phyloP scores from a whole-genome alignment of 768 basidiomycete genomes.

The Suillus alpinus region DNA sequence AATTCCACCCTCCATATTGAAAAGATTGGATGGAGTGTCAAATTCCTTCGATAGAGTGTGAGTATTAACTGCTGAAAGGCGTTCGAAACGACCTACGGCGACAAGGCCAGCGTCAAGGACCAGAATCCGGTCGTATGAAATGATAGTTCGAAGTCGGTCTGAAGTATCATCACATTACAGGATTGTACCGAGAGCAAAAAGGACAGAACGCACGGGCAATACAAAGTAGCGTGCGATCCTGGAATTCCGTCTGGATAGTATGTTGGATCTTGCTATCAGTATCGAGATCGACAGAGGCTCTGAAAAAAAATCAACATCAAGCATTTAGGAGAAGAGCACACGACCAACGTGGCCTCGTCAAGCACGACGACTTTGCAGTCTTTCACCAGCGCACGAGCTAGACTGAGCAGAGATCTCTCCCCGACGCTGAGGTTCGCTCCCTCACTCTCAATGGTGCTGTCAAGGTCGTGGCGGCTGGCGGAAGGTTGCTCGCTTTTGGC shows the following conservation, averaged over 20 bases:
- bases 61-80: not conserved
- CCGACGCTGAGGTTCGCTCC: conserved; percentile 49
- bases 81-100: conserved; percentile 33
- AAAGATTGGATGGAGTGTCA: conserved; percentile 46
- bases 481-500: conserved; percentile 13
- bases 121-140: conserved; percentile 65
- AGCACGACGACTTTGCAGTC: conserved; percentile 47
- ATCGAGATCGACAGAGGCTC: conserved; percentile 37
- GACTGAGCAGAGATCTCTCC: conserved; percentile 46
- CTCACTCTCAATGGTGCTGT: conserved; percentile 50
- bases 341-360: conserved; percentile 36
- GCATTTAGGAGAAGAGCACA: not conserved
- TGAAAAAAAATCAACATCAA: conserved; percentile 31
- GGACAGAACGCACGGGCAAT: conserved; percentile 40
- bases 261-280: conserved; percentile 56
- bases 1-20: conserved; percentile 39
- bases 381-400: conserved; percentile 54
- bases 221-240: conserved; percentile 48
- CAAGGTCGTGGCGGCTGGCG: conserved; percentile 44
- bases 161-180: not conserved
- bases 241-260: conserved; percentile 40
- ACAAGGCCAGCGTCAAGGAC: conserved; percentile 66
- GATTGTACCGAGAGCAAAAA: conserved; percentile 4
- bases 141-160: conserved; percentile 50
- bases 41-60: conserved; percentile 41